Percentiles rank a stretch among this genome's conserved stretches.
Evolutionary conservation across 371 early-diverging fungal species (phyloP).

Genomic region (Circinella minor): DNA sequence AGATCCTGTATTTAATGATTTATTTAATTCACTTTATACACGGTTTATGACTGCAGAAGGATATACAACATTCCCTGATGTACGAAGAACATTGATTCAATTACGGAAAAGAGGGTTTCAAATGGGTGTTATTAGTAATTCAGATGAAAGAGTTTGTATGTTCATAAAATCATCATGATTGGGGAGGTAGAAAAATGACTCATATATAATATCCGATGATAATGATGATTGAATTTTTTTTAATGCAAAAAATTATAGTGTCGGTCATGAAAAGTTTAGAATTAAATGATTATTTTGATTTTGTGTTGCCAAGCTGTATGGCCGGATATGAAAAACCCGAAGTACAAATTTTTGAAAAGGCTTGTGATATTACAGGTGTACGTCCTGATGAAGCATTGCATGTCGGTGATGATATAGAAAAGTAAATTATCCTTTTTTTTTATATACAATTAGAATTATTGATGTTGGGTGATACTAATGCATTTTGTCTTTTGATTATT

Average conservation of each 20-base stretch:
- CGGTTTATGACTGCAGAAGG: constrained; percentile 48
- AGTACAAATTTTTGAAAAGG: constrained; percentile 41
- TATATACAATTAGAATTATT: background rate
- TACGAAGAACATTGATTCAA: constrained; percentile 29
- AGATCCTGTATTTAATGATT: constrained; percentile 34
- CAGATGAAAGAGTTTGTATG: constrained; percentile 53
- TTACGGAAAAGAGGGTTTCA: constrained; percentile 35
- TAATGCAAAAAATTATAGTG: constrained; percentile 20
- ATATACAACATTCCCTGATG: constrained; percentile 50
- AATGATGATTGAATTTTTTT: background rate
- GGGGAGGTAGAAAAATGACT: background rate
- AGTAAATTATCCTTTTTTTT: constrained; percentile 19
- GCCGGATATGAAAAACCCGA: constrained; percentile 46
- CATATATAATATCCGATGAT: background rate
- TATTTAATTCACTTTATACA: constrained; percentile 40
- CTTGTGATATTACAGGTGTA: constrained; percentile 28
- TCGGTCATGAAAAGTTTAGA: constrained; percentile 41
- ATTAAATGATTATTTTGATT: constrained; percentile 45
- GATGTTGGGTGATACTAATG: no score
- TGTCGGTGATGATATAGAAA: constrained; percentile 44
- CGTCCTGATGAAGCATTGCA: constrained; percentile 31
- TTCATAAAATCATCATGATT: background rate
- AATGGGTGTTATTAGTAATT: constrained; percentile 56
- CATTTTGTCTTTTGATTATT: background rate
- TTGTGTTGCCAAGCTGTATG: constrained; percentile 39